These are phyloP conservation scores for Yamadazyma conglobata DNA, from an alignment of 1,139 yeast species.

Conservation along the genomic window DNA sequence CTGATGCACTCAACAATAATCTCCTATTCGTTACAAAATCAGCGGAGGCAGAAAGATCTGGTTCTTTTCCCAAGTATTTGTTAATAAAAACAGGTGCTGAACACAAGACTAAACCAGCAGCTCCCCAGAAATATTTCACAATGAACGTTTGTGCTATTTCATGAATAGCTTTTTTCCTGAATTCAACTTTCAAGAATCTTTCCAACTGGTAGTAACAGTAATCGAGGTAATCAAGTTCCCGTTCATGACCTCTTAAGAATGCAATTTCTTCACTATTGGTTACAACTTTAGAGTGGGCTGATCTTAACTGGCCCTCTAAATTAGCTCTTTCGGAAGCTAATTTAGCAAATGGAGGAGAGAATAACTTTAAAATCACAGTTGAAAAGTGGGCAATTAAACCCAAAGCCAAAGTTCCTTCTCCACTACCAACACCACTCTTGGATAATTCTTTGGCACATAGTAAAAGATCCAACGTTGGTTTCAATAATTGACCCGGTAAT, in stretches of 20 bases:
- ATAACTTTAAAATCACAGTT: slow-evolving; percentile 64
- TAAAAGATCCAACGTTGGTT: slow-evolving; percentile 78
- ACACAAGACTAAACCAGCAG: slow-evolving; percentile 84
- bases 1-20: slow-evolving; percentile 78
- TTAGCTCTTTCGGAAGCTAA: slow-evolving; percentile 75
- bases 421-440: slow-evolving; percentile 70
- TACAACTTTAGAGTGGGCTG: slow-evolving; percentile 78
- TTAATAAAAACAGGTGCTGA: slow-evolving; percentile 84
- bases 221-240: slow-evolving; percentile 78
- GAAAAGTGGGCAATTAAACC: slow-evolving; percentile 83
- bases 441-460: slow-evolving; percentile 81
- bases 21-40: slow-evolving; percentile 90
- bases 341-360: slow-evolving; percentile 89
- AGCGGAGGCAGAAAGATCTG: slow-evolving; percentile 58
- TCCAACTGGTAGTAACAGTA: slow-evolving; percentile 79
- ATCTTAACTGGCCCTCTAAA: slow-evolving; percentile 81
- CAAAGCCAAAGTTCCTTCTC: slow-evolving; percentile 80
- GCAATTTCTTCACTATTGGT: slow-evolving; percentile 86
- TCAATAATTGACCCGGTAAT: slow-evolving; percentile 81
- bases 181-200: slow-evolving; percentile 72
- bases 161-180: slow-evolving; percentile 70
- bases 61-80: slow-evolving; percentile 48
- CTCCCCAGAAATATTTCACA: slow-evolving; percentile 94
- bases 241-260: slow-evolving; percentile 71
- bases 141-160: slow-evolving; percentile 80